Evolutionary conservation across 257 asterid species (phyloP), one percentile per base, ranked within the genome.

Genomic region (Solanum lycopersicoides): DNA sequence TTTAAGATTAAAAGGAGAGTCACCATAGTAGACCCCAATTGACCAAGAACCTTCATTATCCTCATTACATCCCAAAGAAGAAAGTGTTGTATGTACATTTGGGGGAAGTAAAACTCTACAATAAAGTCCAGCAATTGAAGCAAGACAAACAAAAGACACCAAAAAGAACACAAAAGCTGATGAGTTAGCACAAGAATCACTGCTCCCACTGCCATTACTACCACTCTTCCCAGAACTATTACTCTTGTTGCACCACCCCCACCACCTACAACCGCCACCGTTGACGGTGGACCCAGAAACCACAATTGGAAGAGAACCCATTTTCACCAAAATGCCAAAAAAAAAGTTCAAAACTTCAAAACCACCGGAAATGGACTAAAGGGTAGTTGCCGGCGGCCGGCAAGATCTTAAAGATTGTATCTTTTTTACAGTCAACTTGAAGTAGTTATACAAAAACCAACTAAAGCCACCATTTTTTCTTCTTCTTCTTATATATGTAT

Each of bases 1-100:
- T 88, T 92, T 93, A 86, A 97, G 99, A 56, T 95, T 88, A 83
- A 97, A 95, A 28, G 99, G 99, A 23, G 98, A 96, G 77, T 96
- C 95, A 12, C 99, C 99, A 83, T 93, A 93, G 92, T 90, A 96
- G 89, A 96, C 92, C 60, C 99, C 99, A 53, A 97, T 63, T 47
- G 99, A 91, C 99, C 99, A 97, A 1, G 99, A 95, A 28, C 99
- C 99, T 89, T 96, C 99, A 86, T 90, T 92, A 89, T 97, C 99
- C 44, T 93, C 94, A 35, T 80, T 89, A 82, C 99, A 97, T 2
- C 99, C 99, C 47, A 88, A 41, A 68, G 89, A 60, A 87, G 92
- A 90, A 85, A 93, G 86, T 87, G 90, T 92, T 83, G 89, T n/a
- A 88, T 92, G 97, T 90, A 91, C 96, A 89, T 93, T 91, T 44